phyloP scores from a whole-genome alignment of 371 early-diverging fungal genomes.

The Thermomucor indicae-seudaticae region DNA sequence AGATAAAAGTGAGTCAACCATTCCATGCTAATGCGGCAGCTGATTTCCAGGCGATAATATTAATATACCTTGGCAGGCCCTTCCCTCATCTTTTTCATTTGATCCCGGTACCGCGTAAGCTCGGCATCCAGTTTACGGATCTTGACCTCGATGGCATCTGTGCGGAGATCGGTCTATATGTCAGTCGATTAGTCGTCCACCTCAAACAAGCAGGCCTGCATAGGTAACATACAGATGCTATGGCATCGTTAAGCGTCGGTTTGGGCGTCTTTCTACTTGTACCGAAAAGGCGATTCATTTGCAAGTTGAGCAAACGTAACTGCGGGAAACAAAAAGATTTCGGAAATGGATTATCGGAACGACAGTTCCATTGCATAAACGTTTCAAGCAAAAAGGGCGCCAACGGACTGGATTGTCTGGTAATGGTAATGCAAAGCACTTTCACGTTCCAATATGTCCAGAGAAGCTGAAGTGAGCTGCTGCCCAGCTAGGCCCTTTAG shows the following conservation, averaged over 20 bases:
- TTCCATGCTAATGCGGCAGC: neutral
- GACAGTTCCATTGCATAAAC: no score
- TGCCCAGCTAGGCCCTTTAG: no score
- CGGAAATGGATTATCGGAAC: no score
- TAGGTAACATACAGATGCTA: constrained; percentile 22
- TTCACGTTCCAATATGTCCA: no score
- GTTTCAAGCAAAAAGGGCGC: no score
- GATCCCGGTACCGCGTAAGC: constrained; percentile 84
- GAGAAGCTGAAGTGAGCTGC: no score
- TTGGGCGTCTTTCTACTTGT: constrained; percentile 32
- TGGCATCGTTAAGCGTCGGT: constrained; percentile 39
- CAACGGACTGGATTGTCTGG: no score
- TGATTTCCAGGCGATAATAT: neutral
- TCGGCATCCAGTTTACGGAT: constrained; percentile 92
- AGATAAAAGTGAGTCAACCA: neutral
- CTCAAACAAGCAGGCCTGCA: neutral
- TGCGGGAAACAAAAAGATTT: neutral
- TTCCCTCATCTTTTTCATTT: constrained; percentile 90
- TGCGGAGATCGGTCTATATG: constrained; percentile 77
- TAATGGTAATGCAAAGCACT: no score
- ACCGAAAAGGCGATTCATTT: constrained; percentile 40
- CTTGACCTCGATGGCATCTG: constrained; percentile 87
- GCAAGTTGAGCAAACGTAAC: neutral
- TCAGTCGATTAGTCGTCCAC: neutral
- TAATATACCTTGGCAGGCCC: constrained; percentile 81